phyloP scores from a whole-genome alignment of 2,329 filamentous ascomycete genomes.

The Aspergillus sp. region DNA sequence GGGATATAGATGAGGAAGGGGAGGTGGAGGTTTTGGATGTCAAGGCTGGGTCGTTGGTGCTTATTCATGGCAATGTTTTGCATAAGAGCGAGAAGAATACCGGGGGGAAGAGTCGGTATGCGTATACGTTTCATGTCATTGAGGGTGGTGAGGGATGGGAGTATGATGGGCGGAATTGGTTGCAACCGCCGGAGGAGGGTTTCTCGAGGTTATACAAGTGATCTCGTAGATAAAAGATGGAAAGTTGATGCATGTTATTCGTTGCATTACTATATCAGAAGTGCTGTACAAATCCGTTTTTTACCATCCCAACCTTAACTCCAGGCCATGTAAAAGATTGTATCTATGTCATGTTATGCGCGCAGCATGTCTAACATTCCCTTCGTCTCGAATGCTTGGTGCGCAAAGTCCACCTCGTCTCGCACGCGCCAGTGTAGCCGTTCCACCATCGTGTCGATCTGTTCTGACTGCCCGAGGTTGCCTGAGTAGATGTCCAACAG shows the following conservation, averaged over 20 bases:
- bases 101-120: constrained; percentile 82
- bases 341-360: constrained; percentile 10
- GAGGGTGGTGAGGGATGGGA: constrained; percentile 66
- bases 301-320: constrained; percentile 9
- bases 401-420: constrained; percentile 76
- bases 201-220: constrained; percentile 66
- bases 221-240: not conserved
- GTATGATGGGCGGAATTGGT: constrained; percentile 90
- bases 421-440: constrained; percentile 69
- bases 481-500: constrained; percentile 86
- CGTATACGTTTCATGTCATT: constrained; percentile 97
- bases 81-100: constrained; percentile 95
- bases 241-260: not conserved
- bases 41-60: constrained; percentile 82
- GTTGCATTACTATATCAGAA: constrained; percentile 1
- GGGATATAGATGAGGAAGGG: constrained; percentile 34
- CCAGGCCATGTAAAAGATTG: constrained; percentile 2
- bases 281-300: constrained; percentile 8
- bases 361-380: constrained; percentile 84
- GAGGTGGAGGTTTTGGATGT: constrained; percentile 75
- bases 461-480: constrained; percentile 70
- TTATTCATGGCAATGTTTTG: constrained; percentile 93
- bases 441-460: constrained; percentile 70
- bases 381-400: constrained; percentile 75
- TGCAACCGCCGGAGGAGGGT: constrained; percentile 81